Evolutionary conservation across 257 asterid genomes (phyloP).

Genomic region (Gynochthodes officinalis): DNA sequence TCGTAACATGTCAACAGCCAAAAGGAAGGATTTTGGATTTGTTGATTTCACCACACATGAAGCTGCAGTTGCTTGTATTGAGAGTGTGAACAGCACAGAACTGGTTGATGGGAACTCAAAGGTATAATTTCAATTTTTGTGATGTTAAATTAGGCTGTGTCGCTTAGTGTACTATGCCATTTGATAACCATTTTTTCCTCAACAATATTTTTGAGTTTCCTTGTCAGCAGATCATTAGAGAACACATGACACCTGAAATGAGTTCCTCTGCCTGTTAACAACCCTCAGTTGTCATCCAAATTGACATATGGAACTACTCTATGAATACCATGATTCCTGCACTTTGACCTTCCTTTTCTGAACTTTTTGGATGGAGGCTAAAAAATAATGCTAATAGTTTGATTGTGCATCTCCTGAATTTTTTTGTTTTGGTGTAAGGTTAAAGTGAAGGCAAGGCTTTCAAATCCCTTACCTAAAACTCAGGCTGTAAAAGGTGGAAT

Average conservation of each 20-base stretch:
- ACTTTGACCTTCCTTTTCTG: neutral
- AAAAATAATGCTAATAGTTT: slow-evolving; percentile 1
- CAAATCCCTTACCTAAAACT: slow-evolving; percentile 62
- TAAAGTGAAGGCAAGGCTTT: slow-evolving; percentile 57
- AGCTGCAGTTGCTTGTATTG: slow-evolving; percentile 57
- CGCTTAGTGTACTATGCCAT: neutral
- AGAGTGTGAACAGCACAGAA: slow-evolving; percentile 45
- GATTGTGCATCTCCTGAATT: slow-evolving; percentile 10
- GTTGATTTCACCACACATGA: slow-evolving; percentile 54
- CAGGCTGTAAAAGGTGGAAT: slow-evolving; percentile 66
- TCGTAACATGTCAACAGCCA: slow-evolving; percentile 57
- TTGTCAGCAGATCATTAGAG: neutral
- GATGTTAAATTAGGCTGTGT: neutral
- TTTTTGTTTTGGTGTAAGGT: slow-evolving; percentile 25
- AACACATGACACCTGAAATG: neutral
- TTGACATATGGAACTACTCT: neutral
- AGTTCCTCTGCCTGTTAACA: neutral
- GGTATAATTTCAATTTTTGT: slow-evolving; percentile 27
- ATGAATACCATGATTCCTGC: neutral
- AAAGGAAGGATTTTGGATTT: slow-evolving; percentile 66
- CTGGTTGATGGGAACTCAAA: slow-evolving; percentile 47
- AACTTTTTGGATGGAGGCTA: neutral
- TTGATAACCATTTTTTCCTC: neutral
- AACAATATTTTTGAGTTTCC: neutral
- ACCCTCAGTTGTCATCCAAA: neutral